Base-by-base conservation (phyloP, 192 early-diverging fungal species). In the Coemansia sp. region DNA sequence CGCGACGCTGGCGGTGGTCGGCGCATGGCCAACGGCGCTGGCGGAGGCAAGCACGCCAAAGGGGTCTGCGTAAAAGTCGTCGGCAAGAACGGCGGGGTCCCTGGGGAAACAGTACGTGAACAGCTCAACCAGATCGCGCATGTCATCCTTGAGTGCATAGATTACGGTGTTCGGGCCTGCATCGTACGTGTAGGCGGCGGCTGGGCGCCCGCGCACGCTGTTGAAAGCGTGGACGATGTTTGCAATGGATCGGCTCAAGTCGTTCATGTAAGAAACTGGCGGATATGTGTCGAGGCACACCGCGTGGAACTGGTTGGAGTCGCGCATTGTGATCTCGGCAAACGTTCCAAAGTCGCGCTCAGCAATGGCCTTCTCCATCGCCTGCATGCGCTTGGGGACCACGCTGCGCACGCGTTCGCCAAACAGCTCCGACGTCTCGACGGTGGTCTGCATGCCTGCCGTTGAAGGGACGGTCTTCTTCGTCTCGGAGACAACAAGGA, bases 281-380 rank as follows among this genome's bases (percentile, higher is more conserved):
- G 97, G 97, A 80, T 86, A 97, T 9, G 96, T 98, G 82, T 99
- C 97, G n/a, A 98, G 80, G 75, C 96, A 98, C 35, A 94, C 91
- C 34, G 96, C 93, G 75, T 99, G 97, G 91, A 99, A 99, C 81
- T 95, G 94, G 88, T 99, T 99, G 21, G 95, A 97, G 75, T 99
- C 97, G 57, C 76, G 82, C 96, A 99, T 99, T 59, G 97, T 96
- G 59, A 96, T 66, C 75, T 95, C 91, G 31, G 93, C 97, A 84
- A 99, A 99, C 7, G 74, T 57, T 59, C 91, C 86, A 83, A 98
- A 99, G 72, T 99, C 91, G 63, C 88, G 84, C 31, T 68, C 72
- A 12, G 67, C 64, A 71, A 99, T 97, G 12, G 97, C 95, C n/a
- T 80, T 63, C 60, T 86, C 88, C 90, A 99, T 99, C 2, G 81